These are phyloP conservation scores for Huntiella moniliformis DNA, from an alignment of 2,329 filamentous ascomycete genomes.

Conservation along the genomic window DNA sequence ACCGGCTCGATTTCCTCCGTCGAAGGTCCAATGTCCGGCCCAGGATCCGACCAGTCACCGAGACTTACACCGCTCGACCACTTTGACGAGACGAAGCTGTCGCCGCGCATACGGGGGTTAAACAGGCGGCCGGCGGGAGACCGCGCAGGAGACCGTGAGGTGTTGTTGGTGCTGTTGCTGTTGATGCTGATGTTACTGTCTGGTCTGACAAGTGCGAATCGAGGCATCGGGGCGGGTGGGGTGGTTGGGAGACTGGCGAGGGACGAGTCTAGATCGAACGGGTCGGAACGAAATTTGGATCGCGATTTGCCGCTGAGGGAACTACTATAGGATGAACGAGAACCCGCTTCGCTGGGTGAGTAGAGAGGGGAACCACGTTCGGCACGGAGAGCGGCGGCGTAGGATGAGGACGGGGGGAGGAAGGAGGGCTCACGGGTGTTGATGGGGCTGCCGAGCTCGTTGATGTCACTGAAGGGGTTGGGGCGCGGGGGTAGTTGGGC, in stretches of 20 bases:
- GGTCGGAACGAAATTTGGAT: conserved; percentile 43
- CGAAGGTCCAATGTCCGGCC: conserved; percentile 31
- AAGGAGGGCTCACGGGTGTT: conserved; percentile 12
- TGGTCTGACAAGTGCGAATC: conserved; percentile 13
- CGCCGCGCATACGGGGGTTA: conserved; percentile 15
- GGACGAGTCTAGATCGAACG: conserved; percentile 39
- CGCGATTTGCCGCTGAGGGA: conserved; percentile 26
- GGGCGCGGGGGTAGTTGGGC: conserved; percentile 24
- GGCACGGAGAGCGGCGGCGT: conserved; percentile 28
- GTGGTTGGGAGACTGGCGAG: conserved; percentile 14
- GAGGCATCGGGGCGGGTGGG: conserved; percentile 13
- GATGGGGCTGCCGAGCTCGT: conserved; percentile 23
- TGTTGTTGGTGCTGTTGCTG: conserved; percentile 24
- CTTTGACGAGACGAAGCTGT: conserved; percentile 19
- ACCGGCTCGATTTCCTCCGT: background rate
- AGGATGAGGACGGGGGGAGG: conserved; percentile 17
- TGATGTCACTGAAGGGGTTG: conserved; percentile 30
- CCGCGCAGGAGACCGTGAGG: conserved; percentile 13
- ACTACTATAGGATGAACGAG: conserved; percentile 24
- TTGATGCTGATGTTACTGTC: conserved; percentile 15
- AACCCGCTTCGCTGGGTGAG: conserved; percentile 20
- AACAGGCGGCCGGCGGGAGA: conserved; percentile 18
- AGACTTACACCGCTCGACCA: conserved; percentile 34
- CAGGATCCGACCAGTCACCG: conserved; percentile 30
- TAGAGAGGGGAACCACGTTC: conserved; percentile 26